Evolutionary conservation across 148 eudicot species (phyloP), one percentile per base, ranked within the genome.

Genomic region (Fagopyrum esculentum): DNA sequence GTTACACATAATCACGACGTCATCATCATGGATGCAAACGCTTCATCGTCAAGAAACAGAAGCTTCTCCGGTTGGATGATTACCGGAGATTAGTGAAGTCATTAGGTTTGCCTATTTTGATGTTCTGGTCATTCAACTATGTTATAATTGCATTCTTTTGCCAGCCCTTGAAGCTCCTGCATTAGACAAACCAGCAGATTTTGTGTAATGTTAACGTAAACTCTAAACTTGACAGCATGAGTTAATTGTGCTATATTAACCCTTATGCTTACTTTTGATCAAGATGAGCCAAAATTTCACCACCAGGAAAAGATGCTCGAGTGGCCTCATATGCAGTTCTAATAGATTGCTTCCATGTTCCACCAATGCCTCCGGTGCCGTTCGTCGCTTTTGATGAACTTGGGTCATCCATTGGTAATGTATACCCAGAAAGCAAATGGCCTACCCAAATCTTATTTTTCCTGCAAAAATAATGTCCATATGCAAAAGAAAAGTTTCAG

Each of bases 361-460:
- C 98, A 70, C 89, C 91, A 16, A 91, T 80, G 71, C 61, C 80
- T 72, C 84, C 83, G 45, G 80, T 51, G 72, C 81, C 86, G 10
- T 19, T 2, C 59, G 70, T 78, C 54, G 64, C 80, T 78, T 92
- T 87, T 45, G 92, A 82, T 59, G 80, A 78, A 59, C 83, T 84
- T 9, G 91, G 92, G 69, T 91, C 96, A 72, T 94, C 98, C 97
- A 94, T 94, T 73, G 93, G 96, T 85, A 94, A 81, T 13, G 96
- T 82, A 84, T 94, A 94, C 54, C 98, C 96, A 63, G 97, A 94
- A 15, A 91, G 87, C 73, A 92, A 86, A 74, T 94, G 98, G 35
- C 97, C 98, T 50, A 94, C 97, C 98, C 93, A 88, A 69, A 85
- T 80, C 76, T 82, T 83, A 43, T 84, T 85, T 80, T 94, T 94